phyloP scores from a whole-genome alignment of 1,284 basidiomycete genomes.

The Quambalaria eucalypti region DNA sequence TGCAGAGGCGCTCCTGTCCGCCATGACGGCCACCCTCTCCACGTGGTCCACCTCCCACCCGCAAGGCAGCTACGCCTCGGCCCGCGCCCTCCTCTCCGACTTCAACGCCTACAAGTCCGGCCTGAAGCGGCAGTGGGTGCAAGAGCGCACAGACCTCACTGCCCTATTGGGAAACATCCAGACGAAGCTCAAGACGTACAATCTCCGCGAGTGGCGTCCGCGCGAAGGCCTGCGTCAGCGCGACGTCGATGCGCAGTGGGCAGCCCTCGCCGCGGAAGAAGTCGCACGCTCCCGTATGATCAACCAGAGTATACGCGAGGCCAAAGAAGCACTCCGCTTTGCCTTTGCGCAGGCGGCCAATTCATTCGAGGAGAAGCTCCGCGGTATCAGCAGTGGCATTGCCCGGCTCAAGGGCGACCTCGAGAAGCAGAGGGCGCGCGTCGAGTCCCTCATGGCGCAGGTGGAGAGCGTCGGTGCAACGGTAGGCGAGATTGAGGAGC shows the following conservation, averaged over 20 bases:
- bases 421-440: slow-evolving; percentile 19
- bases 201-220: slow-evolving; percentile 46
- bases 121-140: slow-evolving; percentile 75
- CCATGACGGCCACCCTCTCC: slow-evolving; percentile 45
- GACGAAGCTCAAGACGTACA: slow-evolving; percentile 86
- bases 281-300: slow-evolving; percentile 70
- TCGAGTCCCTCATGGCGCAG: slow-evolving; percentile 16
- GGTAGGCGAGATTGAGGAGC: slow-evolving; percentile 13
- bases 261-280: slow-evolving; percentile 63
- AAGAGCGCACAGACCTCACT: slow-evolving; percentile 77
- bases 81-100: slow-evolving; percentile 63
- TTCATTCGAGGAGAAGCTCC: slow-evolving; percentile 57
- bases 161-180: slow-evolving; percentile 87
- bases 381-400: slow-evolving; percentile 23
- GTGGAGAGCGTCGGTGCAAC: slow-evolving; percentile 21
- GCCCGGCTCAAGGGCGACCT: slow-evolving; percentile 25
- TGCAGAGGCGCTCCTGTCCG: slow-evolving; percentile 51
- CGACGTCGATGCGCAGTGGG: slow-evolving; percentile 76
- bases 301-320: slow-evolving; percentile 71
- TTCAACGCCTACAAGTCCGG: slow-evolving; percentile 79
- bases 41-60: slow-evolving; percentile 20
- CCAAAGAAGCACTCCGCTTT: slow-evolving; percentile 64
- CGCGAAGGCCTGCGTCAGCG: slow-evolving; percentile 39
- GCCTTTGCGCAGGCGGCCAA: slow-evolving; percentile 77
- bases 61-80: slow-evolving; percentile 59